phyloP scores from a whole-genome alignment of 176 grass and related monocot species.

The Ampelocalamus luodianensis region DNA sequence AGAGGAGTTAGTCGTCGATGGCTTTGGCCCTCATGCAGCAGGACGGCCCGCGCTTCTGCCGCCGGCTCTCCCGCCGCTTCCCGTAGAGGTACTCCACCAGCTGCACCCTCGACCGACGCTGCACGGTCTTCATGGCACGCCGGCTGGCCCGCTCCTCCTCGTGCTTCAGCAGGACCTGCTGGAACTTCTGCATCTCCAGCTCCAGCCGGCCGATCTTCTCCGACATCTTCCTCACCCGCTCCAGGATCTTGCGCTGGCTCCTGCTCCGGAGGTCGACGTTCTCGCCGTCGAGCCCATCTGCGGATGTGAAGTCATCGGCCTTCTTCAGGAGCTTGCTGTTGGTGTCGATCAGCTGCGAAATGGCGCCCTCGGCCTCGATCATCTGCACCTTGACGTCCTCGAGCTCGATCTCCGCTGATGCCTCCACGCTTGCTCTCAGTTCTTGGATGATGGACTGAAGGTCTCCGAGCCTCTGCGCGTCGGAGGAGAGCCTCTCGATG shows the following conservation, averaged over 20 bases:
- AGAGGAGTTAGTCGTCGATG: slow-evolving; percentile 50
- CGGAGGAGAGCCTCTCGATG: slow-evolving; percentile 63
- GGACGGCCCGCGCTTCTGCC: slow-evolving; percentile 63
- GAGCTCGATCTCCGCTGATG: slow-evolving; percentile 50
- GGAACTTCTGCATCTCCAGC: slow-evolving; percentile 72
- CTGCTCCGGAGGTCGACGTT: slow-evolving; percentile 57
- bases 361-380: slow-evolving; percentile 65
- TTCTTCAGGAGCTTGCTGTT: slow-evolving; percentile 81
- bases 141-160: slow-evolving; percentile 66
- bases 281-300: slow-evolving; percentile 23
- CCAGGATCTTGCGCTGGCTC: slow-evolving; percentile 83
- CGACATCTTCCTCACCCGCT: slow-evolving; percentile 71
- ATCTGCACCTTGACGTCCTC: slow-evolving; percentile 66
- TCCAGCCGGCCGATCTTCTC: slow-evolving; percentile 86
- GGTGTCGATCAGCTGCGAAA: slow-evolving; percentile 73
- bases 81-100: slow-evolving; percentile 91
- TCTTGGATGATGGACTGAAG: slow-evolving; percentile 69
- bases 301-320: slow-evolving; percentile 59
- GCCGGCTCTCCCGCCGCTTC: slow-evolving; percentile 55
- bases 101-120: slow-evolving; percentile 65
- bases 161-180: slow-evolving; percentile 63
- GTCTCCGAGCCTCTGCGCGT: slow-evolving; percentile 65
- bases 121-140: slow-evolving; percentile 45
- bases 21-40: slow-evolving; percentile 82
- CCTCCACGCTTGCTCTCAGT: slow-evolving; percentile 58